These are phyloP conservation scores for Bipolaris victoriae DNA, from an alignment of 2,329 filamentous ascomycete genomes.

Conservation along the genomic window DNA sequence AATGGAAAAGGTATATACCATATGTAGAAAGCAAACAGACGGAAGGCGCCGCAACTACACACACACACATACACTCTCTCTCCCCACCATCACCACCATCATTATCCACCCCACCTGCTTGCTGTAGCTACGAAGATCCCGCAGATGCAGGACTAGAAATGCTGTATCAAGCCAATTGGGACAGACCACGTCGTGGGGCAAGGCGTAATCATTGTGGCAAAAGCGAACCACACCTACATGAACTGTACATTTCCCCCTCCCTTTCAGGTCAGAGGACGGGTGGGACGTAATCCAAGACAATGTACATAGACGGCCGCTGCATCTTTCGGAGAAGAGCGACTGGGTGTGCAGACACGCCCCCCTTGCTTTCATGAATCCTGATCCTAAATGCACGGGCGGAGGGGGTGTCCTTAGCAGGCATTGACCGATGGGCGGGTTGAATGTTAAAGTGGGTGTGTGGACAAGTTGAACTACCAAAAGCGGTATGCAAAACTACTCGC, in stretches of 20 bases:
- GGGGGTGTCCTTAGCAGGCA: constrained; percentile 3
- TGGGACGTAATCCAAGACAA: constrained; percentile 7
- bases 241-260: no score
- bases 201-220: constrained; percentile 1
- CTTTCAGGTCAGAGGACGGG: neutral
- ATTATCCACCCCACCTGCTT: neutral
- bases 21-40: neutral
- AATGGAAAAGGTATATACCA: constrained; percentile 5
- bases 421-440: constrained; percentile 8
- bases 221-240: constrained; percentile 4
- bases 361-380: neutral
- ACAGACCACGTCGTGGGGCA: constrained; percentile 10
- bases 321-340: constrained; percentile 17
- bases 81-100: neutral
- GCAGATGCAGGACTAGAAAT: neutral
- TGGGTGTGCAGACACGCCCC: neutral
- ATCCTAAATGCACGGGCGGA: constrained; percentile 1
- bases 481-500: neutral
- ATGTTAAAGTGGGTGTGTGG: neutral
- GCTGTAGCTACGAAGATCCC: neutral
- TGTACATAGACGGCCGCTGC: neutral
- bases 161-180: constrained; percentile 6
- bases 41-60: constrained; percentile 12
- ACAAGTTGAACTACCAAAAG: neutral
- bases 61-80: neutral